Base-by-base conservation (phyloP, 2,329 filamentous ascomycete genomes). In the Trichophyton benhamiae region DNA sequence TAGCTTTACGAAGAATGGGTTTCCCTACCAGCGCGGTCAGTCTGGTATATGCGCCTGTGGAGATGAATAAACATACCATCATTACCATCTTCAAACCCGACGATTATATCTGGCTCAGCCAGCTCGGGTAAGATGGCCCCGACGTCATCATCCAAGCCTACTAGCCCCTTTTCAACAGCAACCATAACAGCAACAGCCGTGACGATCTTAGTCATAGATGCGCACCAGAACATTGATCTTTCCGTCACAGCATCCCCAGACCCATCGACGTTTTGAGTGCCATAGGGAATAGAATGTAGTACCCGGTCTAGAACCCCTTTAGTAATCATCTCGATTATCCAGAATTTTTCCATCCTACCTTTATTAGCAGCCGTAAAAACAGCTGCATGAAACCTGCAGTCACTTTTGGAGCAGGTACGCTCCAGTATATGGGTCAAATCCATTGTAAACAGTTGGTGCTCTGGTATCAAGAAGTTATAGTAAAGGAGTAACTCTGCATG, bases 181-280 rank as follows among this genome's bases (percentile, higher is more conserved):
- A 61, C 48, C 55, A 64, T 42, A 25, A 48, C 59, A 22, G 61
- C 61, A 33, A 63, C 57, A 7, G 61, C 46, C 1, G 63, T 63
- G 30, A 64, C 48, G 15, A 63, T 59, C 25, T 64, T 64, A 36
- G 63, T 61, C 52, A 63, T 63, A 6, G 65, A 67, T n/a, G 67
- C 66, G 38, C 67, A 65, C 64, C 63, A 66, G 48, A 68, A 65
- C 2, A 65, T 66, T 5, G 53, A 57, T 27, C 36, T 27, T 9
- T 41, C 55, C 7, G 55, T 58, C 55, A 58, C 33, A 9, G 22
- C 11, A n/a, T n/a, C 49, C n/a, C 49, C 49, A n/a, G 49, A 53
- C 8, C 25, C 49, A 22, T 53, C 49, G 1, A 53, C 49, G 4
- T 53, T 53, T 25, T 6, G 22, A 15, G 49, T 53, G 11, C 49